Evolutionary conservation across 352 stramenopile species (phyloP).

Genomic region (Globisporangium cederbergense): DNA sequence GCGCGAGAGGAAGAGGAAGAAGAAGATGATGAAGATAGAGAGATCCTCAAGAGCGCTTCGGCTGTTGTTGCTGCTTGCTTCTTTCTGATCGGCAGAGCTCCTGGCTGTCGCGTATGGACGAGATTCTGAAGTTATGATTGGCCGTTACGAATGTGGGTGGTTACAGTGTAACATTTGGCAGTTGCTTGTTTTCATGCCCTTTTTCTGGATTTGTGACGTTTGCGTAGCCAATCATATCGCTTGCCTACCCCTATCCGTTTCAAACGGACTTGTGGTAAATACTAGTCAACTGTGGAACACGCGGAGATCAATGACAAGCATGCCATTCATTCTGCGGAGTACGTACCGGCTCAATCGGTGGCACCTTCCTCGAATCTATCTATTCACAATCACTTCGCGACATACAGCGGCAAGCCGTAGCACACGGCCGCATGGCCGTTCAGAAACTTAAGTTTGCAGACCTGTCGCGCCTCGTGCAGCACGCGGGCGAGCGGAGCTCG

Average conservation of each 20-base stretch:
- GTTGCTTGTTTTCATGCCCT: background rate
- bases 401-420: slow-evolving; percentile 90
- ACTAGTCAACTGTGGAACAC: too few species aligned
- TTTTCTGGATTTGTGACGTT: background rate
- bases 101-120: background rate
- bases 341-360: background rate
- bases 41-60: slow-evolving; percentile 4
- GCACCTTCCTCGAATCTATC: background rate
- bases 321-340: background rate
- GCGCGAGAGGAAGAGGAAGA: background rate
- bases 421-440: slow-evolving; percentile 95
- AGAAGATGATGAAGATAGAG: too few species aligned
- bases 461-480: slow-evolving; percentile 63
- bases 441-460: slow-evolving; percentile 93
- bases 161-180: background rate
- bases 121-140: slow-evolving; percentile 4
- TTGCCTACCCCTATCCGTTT: background rate
- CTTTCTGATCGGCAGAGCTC: background rate
- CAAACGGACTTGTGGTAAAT: background rate
- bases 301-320: background rate
- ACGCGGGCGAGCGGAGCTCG: slow-evolving; percentile 52
- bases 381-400: slow-evolving; percentile 16
- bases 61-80: background rate
- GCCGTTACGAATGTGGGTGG: background rate
- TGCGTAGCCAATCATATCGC: background rate